phyloP scores from a whole-genome alignment of 768 basidiomycete genomes.

The Leccinum subgranulosum region DNA sequence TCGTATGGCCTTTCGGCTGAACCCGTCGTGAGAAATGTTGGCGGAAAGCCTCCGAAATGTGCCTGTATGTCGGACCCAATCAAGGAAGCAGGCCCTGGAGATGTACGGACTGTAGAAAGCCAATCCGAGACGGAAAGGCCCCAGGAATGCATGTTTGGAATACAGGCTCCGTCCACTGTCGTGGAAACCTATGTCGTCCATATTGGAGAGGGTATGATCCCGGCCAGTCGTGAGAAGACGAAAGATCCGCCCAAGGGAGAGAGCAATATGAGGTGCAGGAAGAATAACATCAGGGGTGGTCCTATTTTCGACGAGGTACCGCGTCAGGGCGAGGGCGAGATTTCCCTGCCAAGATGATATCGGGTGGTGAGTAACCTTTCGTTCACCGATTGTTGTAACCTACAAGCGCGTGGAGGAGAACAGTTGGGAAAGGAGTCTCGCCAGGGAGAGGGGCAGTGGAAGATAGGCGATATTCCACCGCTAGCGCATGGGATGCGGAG shows the following conservation, averaged over 20 bases:
- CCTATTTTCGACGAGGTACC: slow-evolving; percentile 56
- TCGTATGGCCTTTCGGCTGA: slow-evolving; percentile 60
- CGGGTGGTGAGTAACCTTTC: slow-evolving; percentile 49
- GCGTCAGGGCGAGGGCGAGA: slow-evolving; percentile 59
- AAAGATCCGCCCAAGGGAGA: slow-evolving; percentile 59
- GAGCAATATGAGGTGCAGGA: slow-evolving; percentile 48
- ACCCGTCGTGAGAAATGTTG: slow-evolving; percentile 57
- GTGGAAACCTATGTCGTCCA: slow-evolving; percentile 17
- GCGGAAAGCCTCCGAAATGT: slow-evolving; percentile 55
- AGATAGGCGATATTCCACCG: slow-evolving; percentile 71
- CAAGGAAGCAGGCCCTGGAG: slow-evolving; percentile 49
- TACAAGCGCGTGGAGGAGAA: slow-evolving; percentile 70
- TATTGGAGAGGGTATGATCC: slow-evolving; percentile 34
- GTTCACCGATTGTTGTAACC: slow-evolving; percentile 68
- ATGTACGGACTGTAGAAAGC: slow-evolving; percentile 51
- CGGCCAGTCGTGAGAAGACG: slow-evolving; percentile 35
- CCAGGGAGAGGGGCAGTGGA: slow-evolving; percentile 39
- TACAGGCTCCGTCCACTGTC: slow-evolving; percentile 23
- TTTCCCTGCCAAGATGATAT: slow-evolving; percentile 71
- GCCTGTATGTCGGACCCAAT: slow-evolving; percentile 32
- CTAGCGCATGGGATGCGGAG: slow-evolving; percentile 48
- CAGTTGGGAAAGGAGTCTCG: slow-evolving; percentile 66
- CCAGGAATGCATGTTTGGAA: slow-evolving; percentile 41
- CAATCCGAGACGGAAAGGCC: slow-evolving; percentile 45
- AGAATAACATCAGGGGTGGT: slow-evolving; percentile 26